Evolutionary conservation across 2,329 filamentous ascomycete genomes (phyloP).

Genomic region (Capronia coronata): DNA sequence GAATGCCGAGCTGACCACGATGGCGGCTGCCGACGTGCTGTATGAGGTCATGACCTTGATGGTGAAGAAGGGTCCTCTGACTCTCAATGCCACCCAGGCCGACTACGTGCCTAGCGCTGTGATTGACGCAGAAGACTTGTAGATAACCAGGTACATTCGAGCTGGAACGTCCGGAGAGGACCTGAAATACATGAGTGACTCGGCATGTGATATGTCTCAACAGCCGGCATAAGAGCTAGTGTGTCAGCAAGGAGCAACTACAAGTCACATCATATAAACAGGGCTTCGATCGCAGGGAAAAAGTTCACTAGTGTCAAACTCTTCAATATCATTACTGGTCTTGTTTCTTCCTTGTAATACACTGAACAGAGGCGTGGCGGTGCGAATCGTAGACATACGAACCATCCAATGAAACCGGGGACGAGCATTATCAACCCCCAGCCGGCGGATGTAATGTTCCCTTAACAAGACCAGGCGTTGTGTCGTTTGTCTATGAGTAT

Average conservation of each 20-base stretch:
- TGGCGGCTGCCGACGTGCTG: constrained; percentile 52
- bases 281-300: too few species aligned
- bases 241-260: too few species aligned
- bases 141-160: background rate
- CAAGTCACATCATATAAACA: too few species aligned
- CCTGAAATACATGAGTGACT: too few species aligned
- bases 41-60: constrained; percentile 77
- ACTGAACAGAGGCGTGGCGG: background rate
- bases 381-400: background rate
- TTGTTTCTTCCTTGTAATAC: constrained; percentile 1
- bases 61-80: constrained; percentile 70
- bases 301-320: background rate
- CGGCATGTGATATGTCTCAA: too few species aligned
- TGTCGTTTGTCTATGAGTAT: constrained; percentile 4
- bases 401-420: background rate
- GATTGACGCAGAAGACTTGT: background rate
- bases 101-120: constrained; percentile 2
- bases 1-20: constrained; percentile 51
- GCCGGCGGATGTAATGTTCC: background rate
- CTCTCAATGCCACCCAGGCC: constrained; percentile 28
- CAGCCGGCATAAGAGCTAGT: too few species aligned
- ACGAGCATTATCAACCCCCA: background rate
- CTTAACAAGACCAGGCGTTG: background rate
- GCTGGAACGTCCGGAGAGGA: too few species aligned
- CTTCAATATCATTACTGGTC: background rate